phyloP scores from a whole-genome alignment of 2,329 filamentous ascomycete species.

The Penicillium sp. region DNA sequence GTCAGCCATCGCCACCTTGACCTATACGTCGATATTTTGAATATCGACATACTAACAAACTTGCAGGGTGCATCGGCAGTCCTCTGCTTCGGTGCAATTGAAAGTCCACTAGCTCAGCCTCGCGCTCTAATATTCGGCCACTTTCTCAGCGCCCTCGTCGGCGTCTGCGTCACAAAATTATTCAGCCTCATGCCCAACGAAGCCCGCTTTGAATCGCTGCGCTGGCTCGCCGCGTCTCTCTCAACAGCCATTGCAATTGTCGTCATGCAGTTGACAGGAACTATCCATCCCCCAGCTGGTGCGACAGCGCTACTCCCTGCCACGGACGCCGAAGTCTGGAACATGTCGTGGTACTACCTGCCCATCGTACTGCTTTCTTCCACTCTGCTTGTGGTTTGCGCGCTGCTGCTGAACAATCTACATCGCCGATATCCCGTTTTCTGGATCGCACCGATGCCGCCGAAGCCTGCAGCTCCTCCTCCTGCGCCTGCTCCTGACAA shows the following conservation, averaged over 20 bases:
- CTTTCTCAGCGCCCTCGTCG: constrained; percentile 37
- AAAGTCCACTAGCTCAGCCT: constrained; percentile 38
- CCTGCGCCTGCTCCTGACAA: constrained; percentile 3
- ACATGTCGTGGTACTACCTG: constrained; percentile 38
- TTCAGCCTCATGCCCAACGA: constrained; percentile 37
- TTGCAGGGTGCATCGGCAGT: constrained; percentile 37
- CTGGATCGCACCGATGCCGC: constrained; percentile 31
- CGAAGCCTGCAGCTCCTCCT: constrained; percentile 14
- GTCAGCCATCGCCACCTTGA: not conserved
- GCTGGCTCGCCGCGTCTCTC: constrained; percentile 38
- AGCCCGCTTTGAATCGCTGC: constrained; percentile 33
- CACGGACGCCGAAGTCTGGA: constrained; percentile 31
- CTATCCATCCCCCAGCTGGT: constrained; percentile 40
- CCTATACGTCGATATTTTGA: not conserved
- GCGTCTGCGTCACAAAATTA: constrained; percentile 36
- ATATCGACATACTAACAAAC: not conserved
- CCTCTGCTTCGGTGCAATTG: constrained; percentile 37
- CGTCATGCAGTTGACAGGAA: constrained; percentile 39
- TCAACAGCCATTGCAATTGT: constrained; percentile 32
- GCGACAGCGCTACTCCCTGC: constrained; percentile 39
- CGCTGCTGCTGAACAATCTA: constrained; percentile 38
- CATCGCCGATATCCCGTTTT: constrained; percentile 37
- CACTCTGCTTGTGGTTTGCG: constrained; percentile 30
- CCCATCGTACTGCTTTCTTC: constrained; percentile 37
- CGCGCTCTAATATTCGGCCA: constrained; percentile 39